Evolutionary conservation across 176 grass and related monocot species (phyloP).

Genomic region (Luzula sylvatica): DNA sequence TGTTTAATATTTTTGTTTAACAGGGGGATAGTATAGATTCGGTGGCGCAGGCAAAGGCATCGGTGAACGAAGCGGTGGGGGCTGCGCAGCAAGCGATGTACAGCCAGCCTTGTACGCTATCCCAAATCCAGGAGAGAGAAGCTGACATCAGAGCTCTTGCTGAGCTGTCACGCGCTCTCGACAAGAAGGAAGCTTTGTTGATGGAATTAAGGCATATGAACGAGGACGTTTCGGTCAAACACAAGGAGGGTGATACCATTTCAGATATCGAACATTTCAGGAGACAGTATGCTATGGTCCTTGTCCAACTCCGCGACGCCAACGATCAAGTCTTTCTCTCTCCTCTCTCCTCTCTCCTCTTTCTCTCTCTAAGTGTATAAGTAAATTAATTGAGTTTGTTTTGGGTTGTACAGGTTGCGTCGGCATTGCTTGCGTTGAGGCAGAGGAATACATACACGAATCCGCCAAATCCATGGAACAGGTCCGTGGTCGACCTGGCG

Average conservation of each 20-base stretch:
- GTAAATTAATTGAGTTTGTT: neutral
- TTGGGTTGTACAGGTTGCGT: conserved; percentile 44
- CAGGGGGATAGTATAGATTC: conserved; percentile 76
- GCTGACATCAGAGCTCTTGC: conserved; percentile 96
- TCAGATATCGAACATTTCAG: conserved; percentile 84
- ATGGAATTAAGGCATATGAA: conserved; percentile 98
- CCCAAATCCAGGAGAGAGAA: conserved; percentile 98
- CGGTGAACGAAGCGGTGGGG: conserved; percentile 56
- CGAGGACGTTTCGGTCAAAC: conserved; percentile 85
- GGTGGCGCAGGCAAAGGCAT: conserved; percentile 66
- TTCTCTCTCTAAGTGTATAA: too few species aligned
- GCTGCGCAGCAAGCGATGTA: conserved; percentile 72
- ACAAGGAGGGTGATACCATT: conserved; percentile 61
- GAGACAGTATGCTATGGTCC: conserved; percentile 83
- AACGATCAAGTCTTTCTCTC: conserved; percentile 67
- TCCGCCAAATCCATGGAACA: conserved; percentile 40
- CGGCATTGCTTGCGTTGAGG: conserved; percentile 69
- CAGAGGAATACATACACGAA: conserved; percentile 83
- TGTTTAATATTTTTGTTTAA: too few species aligned
- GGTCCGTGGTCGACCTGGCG: conserved; percentile 45
- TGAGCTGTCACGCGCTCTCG: conserved; percentile 80
- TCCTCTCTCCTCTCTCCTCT: too few species aligned
- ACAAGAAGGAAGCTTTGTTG: conserved; percentile 65
- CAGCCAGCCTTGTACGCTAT: conserved; percentile 70
- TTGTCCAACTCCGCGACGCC: conserved; percentile 87